phyloP scores from a whole-genome alignment of 1,139 yeast species.

The Candida buenavistaensis region DNA sequence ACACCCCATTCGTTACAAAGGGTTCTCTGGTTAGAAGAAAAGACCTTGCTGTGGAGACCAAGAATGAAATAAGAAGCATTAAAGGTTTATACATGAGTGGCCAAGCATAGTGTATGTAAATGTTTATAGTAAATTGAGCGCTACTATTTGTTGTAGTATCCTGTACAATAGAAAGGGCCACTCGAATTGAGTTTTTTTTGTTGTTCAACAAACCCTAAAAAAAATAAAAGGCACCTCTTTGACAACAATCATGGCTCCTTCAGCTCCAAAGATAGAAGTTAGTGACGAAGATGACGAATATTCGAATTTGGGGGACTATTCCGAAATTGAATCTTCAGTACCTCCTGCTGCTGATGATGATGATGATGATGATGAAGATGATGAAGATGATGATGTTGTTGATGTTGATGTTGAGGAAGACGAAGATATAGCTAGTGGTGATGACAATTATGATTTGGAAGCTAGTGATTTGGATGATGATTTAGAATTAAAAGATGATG shows the following conservation, averaged over 20 bases:
- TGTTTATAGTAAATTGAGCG: too few relatives aligned
- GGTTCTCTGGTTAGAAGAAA: conserved; percentile 18
- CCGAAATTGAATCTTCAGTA: conserved; percentile 10
- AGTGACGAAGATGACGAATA: conserved; percentile 9
- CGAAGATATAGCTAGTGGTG: conserved; percentile 1
- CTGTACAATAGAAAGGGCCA: too few relatives aligned
- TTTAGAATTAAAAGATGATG: conserved; percentile 33
- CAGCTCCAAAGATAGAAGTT: conserved; percentile 7
- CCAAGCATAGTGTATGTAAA: too few relatives aligned
- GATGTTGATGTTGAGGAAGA: conserved; percentile 32
- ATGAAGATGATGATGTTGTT: conserved; percentile 21
- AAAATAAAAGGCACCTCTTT: background rate
- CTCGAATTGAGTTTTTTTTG: background rate
- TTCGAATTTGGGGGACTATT: conserved; percentile 5
- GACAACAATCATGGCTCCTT: conserved; percentile 2
- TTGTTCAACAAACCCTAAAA: background rate
- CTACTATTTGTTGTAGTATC: too few relatives aligned
- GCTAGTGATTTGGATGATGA: conserved; percentile 46
- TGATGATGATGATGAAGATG: conserved; percentile 18
- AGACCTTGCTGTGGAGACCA: conserved; percentile 36
- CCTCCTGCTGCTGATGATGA: conserved; percentile 16
- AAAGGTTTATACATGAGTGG: conserved; percentile 51
- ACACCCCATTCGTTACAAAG: background rate
- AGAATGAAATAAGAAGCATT: conserved; percentile 42
- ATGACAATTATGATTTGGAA: conserved; percentile 33